Conservation (phyloP, 352 stramenopile species). For the Globisporangium heterothallicum region DNA sequence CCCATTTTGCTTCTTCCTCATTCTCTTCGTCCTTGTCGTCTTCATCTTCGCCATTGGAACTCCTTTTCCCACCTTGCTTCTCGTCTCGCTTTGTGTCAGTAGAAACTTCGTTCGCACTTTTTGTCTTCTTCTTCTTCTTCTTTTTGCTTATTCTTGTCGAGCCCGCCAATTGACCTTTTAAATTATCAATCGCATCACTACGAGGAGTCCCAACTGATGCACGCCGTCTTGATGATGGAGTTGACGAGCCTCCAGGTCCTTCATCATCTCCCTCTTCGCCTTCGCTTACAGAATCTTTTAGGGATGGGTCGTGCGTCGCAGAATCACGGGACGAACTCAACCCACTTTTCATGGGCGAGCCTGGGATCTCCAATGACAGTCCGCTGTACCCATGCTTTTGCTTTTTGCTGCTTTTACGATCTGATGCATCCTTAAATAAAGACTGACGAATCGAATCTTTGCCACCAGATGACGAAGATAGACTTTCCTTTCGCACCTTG, state of each 20-base stretch:
- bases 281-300: constrained; percentile 21
- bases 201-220: constrained; percentile 8
- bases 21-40: constrained; percentile 21
- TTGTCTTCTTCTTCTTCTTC: constrained; percentile 56
- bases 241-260: constrained; percentile 17
- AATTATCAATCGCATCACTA: background rate
- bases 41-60: constrained; percentile 19
- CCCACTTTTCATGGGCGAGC: constrained; percentile 15
- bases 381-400: constrained; percentile 1
- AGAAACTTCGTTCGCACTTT: constrained; percentile 13
- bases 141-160: constrained; percentile 29
- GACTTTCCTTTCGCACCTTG: constrained; percentile 4
- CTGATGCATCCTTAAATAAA: background rate
- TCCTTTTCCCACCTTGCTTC: constrained; percentile 13
- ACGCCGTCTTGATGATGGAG: constrained; percentile 17
- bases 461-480: background rate
- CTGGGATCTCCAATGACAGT: constrained; percentile 25
- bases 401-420: constrained; percentile 12
- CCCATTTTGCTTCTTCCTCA: constrained; percentile 86
- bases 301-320: too few relatives aligned
- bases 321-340: background rate
- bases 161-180: constrained; percentile 3
- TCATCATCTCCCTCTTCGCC: constrained; percentile 52
- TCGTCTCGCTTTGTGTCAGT: constrained; percentile 11
- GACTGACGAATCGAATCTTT: constrained; percentile 4